Conservation (phyloP, 441 rosid genomes). For the Gossypium lobatum region DNA sequence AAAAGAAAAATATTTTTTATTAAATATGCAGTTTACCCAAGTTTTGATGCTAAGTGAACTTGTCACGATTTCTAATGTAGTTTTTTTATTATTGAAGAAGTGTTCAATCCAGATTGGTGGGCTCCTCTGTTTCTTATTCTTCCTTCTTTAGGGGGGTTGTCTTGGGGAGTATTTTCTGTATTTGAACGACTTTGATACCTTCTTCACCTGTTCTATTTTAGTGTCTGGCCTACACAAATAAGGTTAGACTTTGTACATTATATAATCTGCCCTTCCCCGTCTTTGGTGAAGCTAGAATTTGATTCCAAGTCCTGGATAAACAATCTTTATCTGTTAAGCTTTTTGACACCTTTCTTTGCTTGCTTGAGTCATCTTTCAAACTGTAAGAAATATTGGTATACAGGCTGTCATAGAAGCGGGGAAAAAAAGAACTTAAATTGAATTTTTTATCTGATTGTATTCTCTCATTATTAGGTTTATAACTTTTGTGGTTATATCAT, state of each 20-base stretch:
- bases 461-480: not conserved
- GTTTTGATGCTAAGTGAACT: not conserved
- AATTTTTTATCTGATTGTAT: not conserved
- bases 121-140: not conserved
- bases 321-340: not conserved
- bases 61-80: not conserved
- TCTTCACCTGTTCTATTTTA: not conserved
- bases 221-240: not conserved
- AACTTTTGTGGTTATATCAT: slow-evolving; percentile 3
- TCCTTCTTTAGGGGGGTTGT: not conserved
- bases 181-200: not conserved
- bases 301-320: not conserved
- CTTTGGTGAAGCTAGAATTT: not conserved
- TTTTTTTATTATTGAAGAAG: not conserved
- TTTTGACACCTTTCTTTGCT: not conserved
- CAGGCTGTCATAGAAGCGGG: not conserved
- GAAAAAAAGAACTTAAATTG: not conserved
- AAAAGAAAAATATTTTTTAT: not conserved
- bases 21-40: not conserved
- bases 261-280: not conserved
- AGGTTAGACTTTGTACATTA: not conserved
- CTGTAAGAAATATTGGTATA: not conserved
- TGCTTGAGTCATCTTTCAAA: not conserved
- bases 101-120: not conserved
- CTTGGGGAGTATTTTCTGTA: not conserved